These are phyloP conservation scores for Smittium culicis DNA, from an alignment of 371 early-diverging fungal genomes.

Conservation along the genomic window DNA sequence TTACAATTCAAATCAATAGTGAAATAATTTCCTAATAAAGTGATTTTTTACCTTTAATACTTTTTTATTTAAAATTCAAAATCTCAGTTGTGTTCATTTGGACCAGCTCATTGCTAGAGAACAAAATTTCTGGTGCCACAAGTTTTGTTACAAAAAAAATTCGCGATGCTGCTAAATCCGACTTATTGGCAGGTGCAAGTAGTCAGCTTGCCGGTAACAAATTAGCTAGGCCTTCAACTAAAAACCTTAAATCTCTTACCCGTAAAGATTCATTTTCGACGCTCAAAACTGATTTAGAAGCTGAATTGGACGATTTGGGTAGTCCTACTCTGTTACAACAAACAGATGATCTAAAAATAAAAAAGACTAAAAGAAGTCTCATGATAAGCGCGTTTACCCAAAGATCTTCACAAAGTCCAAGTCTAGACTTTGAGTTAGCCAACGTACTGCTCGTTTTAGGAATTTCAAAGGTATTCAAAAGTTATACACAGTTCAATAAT, in stretches of 20 bases:
- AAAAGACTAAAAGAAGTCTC: too few relatives aligned
- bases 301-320: too few relatives aligned
- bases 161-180: not conserved
- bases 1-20: too few relatives aligned
- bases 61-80: not conserved
- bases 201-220: too few relatives aligned
- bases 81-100: constrained; percentile 27
- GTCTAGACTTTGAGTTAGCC: constrained; percentile 6
- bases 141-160: not conserved
- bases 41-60: too few relatives aligned
- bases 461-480: not conserved
- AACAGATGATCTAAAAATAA: too few relatives aligned
- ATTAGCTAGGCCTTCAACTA: too few relatives aligned
- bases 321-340: too few relatives aligned
- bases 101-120: constrained; percentile 29
- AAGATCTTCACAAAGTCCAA: not conserved
- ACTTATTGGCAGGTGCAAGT: constrained; percentile 15
- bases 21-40: too few relatives aligned
- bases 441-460: constrained; percentile 7
- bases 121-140: constrained; percentile 16
- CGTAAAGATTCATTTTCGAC: too few relatives aligned
- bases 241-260: too few relatives aligned
- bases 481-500: not conserved
- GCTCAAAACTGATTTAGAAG: too few relatives aligned
- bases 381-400: not conserved